Evolutionary conservation across 495 filamentous ascomycete genomes (phyloP), one percentile per base, ranked within the genome.

Genomic region (Aspergillus incahuasiensis): DNA sequence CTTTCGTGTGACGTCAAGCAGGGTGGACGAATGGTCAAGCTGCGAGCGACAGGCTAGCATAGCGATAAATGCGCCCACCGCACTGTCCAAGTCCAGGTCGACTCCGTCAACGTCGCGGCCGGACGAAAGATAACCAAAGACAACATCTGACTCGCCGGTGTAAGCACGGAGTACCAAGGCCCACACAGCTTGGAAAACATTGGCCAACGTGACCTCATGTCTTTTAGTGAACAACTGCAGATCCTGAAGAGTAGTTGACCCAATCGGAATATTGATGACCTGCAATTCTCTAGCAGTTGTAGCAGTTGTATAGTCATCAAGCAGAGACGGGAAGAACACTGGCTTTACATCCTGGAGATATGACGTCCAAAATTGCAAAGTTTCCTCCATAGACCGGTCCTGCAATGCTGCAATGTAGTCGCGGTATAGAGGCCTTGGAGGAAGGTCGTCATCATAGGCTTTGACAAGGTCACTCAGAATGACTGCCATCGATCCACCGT

Each of bases 21-120:
- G 32, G 6, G 32, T 35, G 32, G 2, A 35, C 2, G 6, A 9
- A 15, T 35, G 6, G 12, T 35, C 32, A 15, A 35, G 2, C 32
- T 35, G 32, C 9, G 12, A 5, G 2, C 32, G 63, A 22, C 61
- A 70, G 6, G 69, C 48, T 28, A 76, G 46, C 52, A 76, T 62
- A 46, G 75, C 74, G 59, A 77, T 73, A 28, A 70, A 64, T 11
- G 73, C 9, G 66, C 0, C 75, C 75, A 12, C 70, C 65, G 13
- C 32, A 15, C 9, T 5, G 32, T 35, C 32, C 32, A 35, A 11
- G 13, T 35, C 32, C 5, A 35, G 6, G 12, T 28, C 7, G 6
- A 30, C 6, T n/a, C 24, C 43, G n/a, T 28, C 64, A 18, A 66
- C 58, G 50, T 77, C 71, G 11, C 71, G 67, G 2, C 66, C 63